Evolutionary conservation across 1,139 yeast genomes (phyloP), one percentile per base, ranked within the genome.

Genomic region (Diutina neorugosa): DNA sequence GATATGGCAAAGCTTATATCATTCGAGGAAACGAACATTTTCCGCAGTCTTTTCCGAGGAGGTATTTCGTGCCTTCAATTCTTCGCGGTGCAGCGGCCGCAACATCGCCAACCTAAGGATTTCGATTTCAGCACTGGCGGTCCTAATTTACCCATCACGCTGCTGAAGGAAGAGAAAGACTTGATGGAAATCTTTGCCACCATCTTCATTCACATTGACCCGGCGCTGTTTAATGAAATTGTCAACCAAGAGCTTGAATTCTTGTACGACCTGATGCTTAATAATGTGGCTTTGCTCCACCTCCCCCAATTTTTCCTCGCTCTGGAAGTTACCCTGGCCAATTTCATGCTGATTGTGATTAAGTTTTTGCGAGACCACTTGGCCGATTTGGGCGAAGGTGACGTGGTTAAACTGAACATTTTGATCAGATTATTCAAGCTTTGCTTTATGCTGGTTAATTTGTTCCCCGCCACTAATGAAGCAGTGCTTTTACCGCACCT

Each of bases 141-240:
- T 2, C 91, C 96, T 5, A 86, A 84, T 57, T 69, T 87, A 52
- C 95, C 96, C 4, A 86, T 87, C 5, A 82, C 91, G 2, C 86
- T 95, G 1, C 84, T 96, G 0, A 90, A 89, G 60, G 98, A 91
- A 63, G 97, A 91, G 57, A 90, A 93, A 61, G 98, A 94, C 60
- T 73, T 91, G 56, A 90, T 93, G 96, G 98, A 94, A 65, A 86
- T 91, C 1, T 83, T 94, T 65, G 97, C 97, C 0, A 86, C 96
- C 1, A 88, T 93, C 60, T 94, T 89, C 66, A 88, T 90, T 61
- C 96, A 90, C 64, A 79, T 94, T 54, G 99, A 94, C 62, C 94
- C 96, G 20, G 93, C 98, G 1, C 87, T 97, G 1, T 94, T 94
- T 66, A 91, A 89, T 64, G 99, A 94, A 67, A 85, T 93, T 58